phyloP scores from a whole-genome alignment of 2,329 filamentous ascomycete species.

The Magnaporthales sp. region DNA sequence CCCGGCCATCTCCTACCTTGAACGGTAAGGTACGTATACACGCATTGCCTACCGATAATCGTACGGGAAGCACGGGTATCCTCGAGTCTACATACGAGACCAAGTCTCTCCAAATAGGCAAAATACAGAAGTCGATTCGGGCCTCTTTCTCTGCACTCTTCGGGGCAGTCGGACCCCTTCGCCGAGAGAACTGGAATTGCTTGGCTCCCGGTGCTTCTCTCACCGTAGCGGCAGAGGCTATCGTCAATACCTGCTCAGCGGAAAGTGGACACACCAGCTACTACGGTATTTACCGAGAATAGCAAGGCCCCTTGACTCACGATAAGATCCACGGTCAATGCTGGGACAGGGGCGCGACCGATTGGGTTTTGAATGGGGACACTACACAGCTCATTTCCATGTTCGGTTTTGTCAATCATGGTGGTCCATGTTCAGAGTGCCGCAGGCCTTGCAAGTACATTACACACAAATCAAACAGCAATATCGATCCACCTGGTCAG shows the following conservation, averaged over 20 bases:
- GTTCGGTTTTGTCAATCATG: not conserved
- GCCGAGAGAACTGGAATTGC: not conserved
- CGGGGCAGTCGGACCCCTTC: not conserved
- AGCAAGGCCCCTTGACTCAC: not conserved
- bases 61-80: not conserved
- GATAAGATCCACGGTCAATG: not conserved
- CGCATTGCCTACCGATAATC: not conserved
- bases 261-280: not conserved
- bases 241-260: not conserved
- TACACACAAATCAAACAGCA: not conserved
- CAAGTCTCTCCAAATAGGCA: not conserved
- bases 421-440: not conserved
- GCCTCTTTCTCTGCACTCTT: not conserved
- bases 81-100: not conserved
- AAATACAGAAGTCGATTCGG: not conserved
- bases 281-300: not conserved
- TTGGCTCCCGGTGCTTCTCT: not conserved
- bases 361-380: not conserved
- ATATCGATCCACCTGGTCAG: not conserved
- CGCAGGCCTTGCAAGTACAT: not conserved
- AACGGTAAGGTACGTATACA: not conserved
- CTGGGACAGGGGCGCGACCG: not conserved
- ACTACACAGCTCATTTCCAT: not conserved
- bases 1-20: not conserved
- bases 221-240: not conserved